Evolutionary conservation across 495 filamentous ascomycete species (phyloP).

Genomic region (Penicillium canescens): DNA sequence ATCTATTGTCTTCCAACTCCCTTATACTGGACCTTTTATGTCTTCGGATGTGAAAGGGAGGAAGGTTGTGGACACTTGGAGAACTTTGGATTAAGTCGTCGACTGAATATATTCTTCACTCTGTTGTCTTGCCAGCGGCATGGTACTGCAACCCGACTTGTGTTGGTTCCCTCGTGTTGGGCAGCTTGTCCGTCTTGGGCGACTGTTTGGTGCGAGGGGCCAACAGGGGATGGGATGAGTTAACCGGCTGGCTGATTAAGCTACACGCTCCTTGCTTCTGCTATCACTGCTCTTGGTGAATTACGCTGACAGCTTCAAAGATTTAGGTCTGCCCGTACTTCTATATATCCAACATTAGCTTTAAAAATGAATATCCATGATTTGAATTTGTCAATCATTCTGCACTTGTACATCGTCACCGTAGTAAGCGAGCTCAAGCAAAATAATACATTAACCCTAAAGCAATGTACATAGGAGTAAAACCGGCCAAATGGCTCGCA

Average conservation of each 20-base stretch:
- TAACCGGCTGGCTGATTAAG: slow-evolving; percentile 62
- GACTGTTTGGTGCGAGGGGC: slow-evolving; percentile 38
- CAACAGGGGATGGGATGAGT: slow-evolving; percentile 62
- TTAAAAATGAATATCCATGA: background rate
- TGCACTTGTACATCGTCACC: background rate
- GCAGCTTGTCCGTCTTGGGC: slow-evolving; percentile 57
- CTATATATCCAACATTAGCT: background rate
- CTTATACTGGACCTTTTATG: slow-evolving; percentile 64
- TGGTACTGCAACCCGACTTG: slow-evolving; percentile 50
- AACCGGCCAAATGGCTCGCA: background rate
- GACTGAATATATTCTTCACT: slow-evolving; percentile 19
- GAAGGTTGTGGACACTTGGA: slow-evolving; percentile 87
- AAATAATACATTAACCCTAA: slow-evolving; percentile 10
- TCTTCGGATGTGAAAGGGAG: slow-evolving; percentile 48
- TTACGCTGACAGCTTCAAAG: slow-evolving; percentile 20
- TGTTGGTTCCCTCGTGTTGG: slow-evolving; percentile 31
- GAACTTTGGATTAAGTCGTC: slow-evolving; percentile 31
- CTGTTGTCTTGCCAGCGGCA: slow-evolving; percentile 14
- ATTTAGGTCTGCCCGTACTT: slow-evolving; percentile 29
- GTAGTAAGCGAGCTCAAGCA: background rate
- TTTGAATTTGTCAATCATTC: background rate
- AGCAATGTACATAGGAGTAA: slow-evolving; percentile 17
- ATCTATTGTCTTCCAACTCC: slow-evolving; percentile 56
- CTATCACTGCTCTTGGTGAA: slow-evolving; percentile 7
- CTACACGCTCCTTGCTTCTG: slow-evolving; percentile 14